Base-by-base conservation (phyloP, 2,329 filamentous ascomycete genomes). In the Phoma sp. region DNA sequence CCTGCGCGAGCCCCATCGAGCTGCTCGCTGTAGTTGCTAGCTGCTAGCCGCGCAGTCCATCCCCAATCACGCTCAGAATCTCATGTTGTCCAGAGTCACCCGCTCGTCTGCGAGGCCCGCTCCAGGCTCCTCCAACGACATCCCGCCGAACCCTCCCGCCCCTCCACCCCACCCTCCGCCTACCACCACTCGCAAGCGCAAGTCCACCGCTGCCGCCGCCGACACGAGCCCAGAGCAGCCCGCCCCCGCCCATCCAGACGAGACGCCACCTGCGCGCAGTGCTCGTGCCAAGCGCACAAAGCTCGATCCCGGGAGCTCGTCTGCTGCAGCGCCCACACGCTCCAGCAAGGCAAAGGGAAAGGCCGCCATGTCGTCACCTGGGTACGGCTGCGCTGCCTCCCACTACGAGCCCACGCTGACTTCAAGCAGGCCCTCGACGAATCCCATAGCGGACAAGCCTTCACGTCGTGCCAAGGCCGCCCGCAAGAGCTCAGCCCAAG, bases 31-130 rank as follows among this genome's bases (percentile, higher is more conserved):
- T 24, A 24, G 22, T 24, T 24, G 22, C 22, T 24, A 24, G 22
- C 6, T 24, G 22, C 22, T 24, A 24, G 22, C 22, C 22, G 6
- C 22, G 22, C 22, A 24, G 22, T 6, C 22, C 22, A 24, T 13
- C 5, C 29, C 10, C 29, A 31, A 13, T 13, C 29, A 31, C 58
- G 66, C 33, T 63, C 67, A 73, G 67, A 76, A 82, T 88, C 91
- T 94, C 88, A 97, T 96, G 92, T 91, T 91, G 86, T 82, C 88
- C 85, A 97, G 93, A 91, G 88, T 95, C 73, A 97, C 94, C 84
- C 92, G 94, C 83, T 95, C 93, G 73, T 89, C 93, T 78, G 90
- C 93, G 82, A 92, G 92, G 83, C 88, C 91, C 85, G 91, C 91
- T 81, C 89, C 91, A 79, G 83, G 82, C 73, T 73, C 75, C 62